Percentiles rank a stretch among this genome's conserved stretches.
Conservation (phyloP, 495 filamentous ascomycete genomes). For the Tuber melanosporum region DNA sequence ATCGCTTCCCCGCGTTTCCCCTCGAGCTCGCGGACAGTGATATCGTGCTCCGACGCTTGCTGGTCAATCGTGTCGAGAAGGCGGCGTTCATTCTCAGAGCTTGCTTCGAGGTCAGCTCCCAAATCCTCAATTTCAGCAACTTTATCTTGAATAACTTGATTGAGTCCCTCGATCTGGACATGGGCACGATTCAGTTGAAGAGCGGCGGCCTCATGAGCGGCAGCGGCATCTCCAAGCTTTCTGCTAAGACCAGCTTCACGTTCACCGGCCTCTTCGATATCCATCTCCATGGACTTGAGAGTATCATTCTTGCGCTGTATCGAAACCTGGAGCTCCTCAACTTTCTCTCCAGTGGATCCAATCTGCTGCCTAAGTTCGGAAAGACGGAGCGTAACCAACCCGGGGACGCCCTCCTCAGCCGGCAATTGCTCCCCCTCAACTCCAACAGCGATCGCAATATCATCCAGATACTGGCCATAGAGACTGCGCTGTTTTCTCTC, state of each 20-base stretch:
- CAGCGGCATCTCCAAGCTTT: slow-evolving; percentile 8
- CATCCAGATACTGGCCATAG: slow-evolving; percentile 31
- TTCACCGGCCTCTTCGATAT: slow-evolving; percentile 14
- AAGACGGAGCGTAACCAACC: slow-evolving; percentile 24
- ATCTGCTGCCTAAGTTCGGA: slow-evolving; percentile 27
- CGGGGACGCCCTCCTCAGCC: slow-evolving; percentile 5
- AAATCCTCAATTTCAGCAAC: slow-evolving; percentile 19
- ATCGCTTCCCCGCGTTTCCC: slow-evolving; percentile 7
- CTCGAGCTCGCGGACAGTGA: slow-evolving; percentile 12
- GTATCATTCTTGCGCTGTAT: slow-evolving; percentile 23
- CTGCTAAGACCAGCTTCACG: slow-evolving; percentile 21
- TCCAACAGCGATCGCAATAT: slow-evolving; percentile 23
- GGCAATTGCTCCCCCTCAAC: slow-evolving; percentile 10
- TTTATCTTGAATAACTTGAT: slow-evolving; percentile 15
- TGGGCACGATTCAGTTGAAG: slow-evolving; percentile 12
- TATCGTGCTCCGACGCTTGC: slow-evolving; percentile 13
- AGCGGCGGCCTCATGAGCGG: slow-evolving; percentile 7
- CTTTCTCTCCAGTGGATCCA: slow-evolving; percentile 18
- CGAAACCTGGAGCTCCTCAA: slow-evolving; percentile 25
- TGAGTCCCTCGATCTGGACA: slow-evolving; percentile 19
- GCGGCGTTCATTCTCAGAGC: slow-evolving; percentile 9
- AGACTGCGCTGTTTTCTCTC: slow-evolving; percentile 17
- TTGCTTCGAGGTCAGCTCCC: slow-evolving; percentile 13
- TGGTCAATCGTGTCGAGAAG: slow-evolving; percentile 20
- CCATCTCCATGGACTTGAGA: slow-evolving; percentile 22